phyloP scores from a whole-genome alignment of 2,329 filamentous ascomycete genomes.

The Cytospora piceicola region DNA sequence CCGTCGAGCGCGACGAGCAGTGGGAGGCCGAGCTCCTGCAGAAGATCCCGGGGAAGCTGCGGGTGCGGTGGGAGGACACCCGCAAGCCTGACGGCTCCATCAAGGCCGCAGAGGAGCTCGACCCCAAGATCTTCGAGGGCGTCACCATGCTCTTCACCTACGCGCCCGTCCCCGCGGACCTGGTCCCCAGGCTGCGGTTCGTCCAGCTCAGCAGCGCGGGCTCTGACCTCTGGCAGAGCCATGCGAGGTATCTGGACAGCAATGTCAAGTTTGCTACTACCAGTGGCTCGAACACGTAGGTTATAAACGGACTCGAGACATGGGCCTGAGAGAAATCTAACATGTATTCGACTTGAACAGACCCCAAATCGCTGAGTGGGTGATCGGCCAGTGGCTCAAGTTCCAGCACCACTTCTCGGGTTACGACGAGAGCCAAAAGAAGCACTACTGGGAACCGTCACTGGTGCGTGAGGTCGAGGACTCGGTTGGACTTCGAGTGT shows the following conservation, averaged over 20 bases:
- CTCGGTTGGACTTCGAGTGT: constrained; percentile 27
- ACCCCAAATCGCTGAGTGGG: constrained; percentile 48
- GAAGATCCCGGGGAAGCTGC: constrained; percentile 31
- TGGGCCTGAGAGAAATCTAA: not conserved
- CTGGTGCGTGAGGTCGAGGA: constrained; percentile 32
- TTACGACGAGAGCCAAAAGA: constrained; percentile 39
- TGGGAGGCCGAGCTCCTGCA: constrained; percentile 22
- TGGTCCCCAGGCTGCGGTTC: constrained; percentile 42
- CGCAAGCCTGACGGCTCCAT: constrained; percentile 31
- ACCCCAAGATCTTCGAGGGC: constrained; percentile 39
- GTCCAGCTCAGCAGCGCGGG: constrained; percentile 47
- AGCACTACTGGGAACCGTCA: constrained; percentile 36
- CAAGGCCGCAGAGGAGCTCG: constrained; percentile 34
- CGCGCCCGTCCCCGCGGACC: constrained; percentile 37
- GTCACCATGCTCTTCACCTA: constrained; percentile 44
- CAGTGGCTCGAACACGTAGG: constrained; percentile 45
- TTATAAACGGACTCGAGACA: not conserved
- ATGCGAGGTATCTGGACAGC: constrained; percentile 39
- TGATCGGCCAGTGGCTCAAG: constrained; percentile 42
- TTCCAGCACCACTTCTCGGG: constrained; percentile 40
- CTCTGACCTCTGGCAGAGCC: constrained; percentile 43
- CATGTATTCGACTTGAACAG: constrained; percentile 26
- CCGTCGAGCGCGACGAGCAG: constrained; percentile 11
- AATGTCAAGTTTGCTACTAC: constrained; percentile 42
- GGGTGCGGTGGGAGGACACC: constrained; percentile 40